phyloP scores from a whole-genome alignment of 169 alveolate species.

The Plasmodium sp. region DNA sequence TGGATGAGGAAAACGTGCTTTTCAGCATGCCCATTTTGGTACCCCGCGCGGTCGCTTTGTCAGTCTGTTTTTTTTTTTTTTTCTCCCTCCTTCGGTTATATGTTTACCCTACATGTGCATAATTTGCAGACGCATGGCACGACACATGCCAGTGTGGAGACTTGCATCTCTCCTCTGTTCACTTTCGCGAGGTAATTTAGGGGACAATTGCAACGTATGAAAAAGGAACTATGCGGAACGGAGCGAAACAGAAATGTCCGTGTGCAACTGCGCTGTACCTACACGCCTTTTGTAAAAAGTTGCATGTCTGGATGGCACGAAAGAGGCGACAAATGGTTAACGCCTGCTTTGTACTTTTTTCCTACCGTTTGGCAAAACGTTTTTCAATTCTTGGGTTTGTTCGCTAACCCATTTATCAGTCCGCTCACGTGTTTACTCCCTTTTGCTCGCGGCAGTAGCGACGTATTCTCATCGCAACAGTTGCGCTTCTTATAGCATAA shows the following conservation, averaged over 20 bases:
- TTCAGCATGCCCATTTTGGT: background rate
- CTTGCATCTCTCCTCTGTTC: background rate
- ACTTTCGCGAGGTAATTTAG: background rate
- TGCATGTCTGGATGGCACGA: background rate
- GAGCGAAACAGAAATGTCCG: background rate
- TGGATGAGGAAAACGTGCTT: background rate
- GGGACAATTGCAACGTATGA: background rate
- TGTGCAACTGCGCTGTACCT: background rate
- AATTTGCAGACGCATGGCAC: background rate
- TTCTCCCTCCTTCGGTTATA: background rate
- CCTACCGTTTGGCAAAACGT: background rate
- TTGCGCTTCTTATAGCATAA: background rate
- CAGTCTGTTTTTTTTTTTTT: background rate
- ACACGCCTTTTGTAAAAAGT: background rate
- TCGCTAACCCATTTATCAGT: background rate
- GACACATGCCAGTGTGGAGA: background rate
- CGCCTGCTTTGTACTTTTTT: background rate
- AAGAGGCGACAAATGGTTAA: background rate
- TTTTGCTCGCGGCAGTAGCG: background rate
- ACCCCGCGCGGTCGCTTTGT: background rate
- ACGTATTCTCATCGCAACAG: background rate
- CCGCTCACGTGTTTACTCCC: background rate
- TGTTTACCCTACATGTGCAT: background rate
- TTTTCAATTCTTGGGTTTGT: background rate
- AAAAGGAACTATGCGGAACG: background rate